phyloP scores from a whole-genome alignment of 192 early-diverging fungal genomes.

The Ambispora gerdemannii region DNA sequence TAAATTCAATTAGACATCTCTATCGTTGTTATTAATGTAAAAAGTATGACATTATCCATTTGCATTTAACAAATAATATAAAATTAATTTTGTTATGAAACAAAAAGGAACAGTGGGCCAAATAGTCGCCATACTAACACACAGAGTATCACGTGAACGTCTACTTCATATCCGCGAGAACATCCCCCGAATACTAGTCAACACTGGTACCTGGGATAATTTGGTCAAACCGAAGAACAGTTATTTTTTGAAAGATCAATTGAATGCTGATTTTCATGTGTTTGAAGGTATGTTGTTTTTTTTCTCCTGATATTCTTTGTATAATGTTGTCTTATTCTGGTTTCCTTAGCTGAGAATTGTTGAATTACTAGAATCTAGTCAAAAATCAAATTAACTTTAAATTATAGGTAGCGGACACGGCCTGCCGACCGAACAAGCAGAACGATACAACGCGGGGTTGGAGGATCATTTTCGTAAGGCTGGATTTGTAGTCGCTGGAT shows the following conservation, averaged over 20 bases:
- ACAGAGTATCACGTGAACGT: constrained; percentile 36
- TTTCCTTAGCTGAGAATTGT: too few relatives aligned
- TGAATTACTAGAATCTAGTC: too few relatives aligned
- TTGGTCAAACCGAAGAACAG: constrained; percentile 36
- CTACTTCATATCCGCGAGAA: constrained; percentile 27
- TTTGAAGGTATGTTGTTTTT: constrained; percentile 33
- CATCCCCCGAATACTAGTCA: constrained; percentile 11
- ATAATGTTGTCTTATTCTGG: not conserved
- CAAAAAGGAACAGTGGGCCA: constrained; percentile 34
- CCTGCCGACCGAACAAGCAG: constrained; percentile 33
- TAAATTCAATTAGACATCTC: not conserved
- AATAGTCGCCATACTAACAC: constrained; percentile 33
- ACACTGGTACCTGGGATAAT: constrained; percentile 37
- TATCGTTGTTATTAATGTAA: not conserved
- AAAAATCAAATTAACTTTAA: too few relatives aligned
- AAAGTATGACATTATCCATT: not conserved
- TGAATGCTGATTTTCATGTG: constrained; percentile 29
- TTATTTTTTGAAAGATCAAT: constrained; percentile 31
- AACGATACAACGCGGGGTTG: constrained; percentile 35
- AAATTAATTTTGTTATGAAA: not conserved
- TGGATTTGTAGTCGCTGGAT: too few relatives aligned
- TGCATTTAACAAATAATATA: not conserved
- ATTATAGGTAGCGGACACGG: constrained; percentile 35
- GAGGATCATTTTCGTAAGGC: constrained; percentile 34
- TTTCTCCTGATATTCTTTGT: not conserved